These are phyloP conservation scores for Aspergillus affinis DNA, from an alignment of 495 filamentous ascomycete species.

Conservation along the genomic window DNA sequence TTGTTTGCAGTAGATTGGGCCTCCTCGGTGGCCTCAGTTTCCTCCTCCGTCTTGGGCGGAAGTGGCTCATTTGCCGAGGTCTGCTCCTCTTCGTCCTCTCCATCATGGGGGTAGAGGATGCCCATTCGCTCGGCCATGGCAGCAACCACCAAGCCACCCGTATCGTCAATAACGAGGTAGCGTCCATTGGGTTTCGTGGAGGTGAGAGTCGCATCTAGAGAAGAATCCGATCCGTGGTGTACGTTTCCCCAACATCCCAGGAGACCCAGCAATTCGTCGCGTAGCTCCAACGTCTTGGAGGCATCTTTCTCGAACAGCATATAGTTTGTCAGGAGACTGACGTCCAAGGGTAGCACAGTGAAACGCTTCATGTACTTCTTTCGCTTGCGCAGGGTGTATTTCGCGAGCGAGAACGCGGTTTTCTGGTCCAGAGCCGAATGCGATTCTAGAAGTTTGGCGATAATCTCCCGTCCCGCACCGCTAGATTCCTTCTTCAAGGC, in stretches of 20 bases:
- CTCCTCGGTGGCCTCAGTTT: conserved; percentile 3
- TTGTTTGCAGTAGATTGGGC: conserved; percentile 6
- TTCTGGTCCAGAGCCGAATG: conserved; percentile 90
- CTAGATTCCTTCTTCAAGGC: conserved; percentile 77
- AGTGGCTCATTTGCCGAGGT: conserved; percentile 4
- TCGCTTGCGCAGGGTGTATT: conserved; percentile 90
- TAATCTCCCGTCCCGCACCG: conserved; percentile 81
- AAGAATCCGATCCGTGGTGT: conserved; percentile 46
- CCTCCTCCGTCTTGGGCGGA: conserved; percentile 9
- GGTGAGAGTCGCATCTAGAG: conserved; percentile 24
- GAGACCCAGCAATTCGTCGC: conserved; percentile 81
- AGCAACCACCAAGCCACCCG: conserved; percentile 79
- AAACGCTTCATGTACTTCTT: conserved; percentile 91
- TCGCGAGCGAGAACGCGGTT: conserved; percentile 87
- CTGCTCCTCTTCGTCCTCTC: conserved; percentile 30
- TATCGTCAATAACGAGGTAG: conserved; percentile 90
- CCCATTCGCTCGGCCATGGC: conserved; percentile 92
- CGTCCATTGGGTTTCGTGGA: conserved; percentile 57
- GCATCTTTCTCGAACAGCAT: conserved; percentile 76
- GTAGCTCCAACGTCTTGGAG: conserved; percentile 78
- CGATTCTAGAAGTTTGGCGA: conserved; percentile 79
- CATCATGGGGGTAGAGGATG: conserved; percentile 61
- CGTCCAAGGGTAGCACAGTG: conserved; percentile 78
- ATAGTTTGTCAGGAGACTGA: conserved; percentile 68
- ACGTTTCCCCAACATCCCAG: conserved; percentile 66